These are phyloP conservation scores for Fusarium poae DNA, from an alignment of 2,329 filamentous ascomycete genomes.

Conservation along the genomic window DNA sequence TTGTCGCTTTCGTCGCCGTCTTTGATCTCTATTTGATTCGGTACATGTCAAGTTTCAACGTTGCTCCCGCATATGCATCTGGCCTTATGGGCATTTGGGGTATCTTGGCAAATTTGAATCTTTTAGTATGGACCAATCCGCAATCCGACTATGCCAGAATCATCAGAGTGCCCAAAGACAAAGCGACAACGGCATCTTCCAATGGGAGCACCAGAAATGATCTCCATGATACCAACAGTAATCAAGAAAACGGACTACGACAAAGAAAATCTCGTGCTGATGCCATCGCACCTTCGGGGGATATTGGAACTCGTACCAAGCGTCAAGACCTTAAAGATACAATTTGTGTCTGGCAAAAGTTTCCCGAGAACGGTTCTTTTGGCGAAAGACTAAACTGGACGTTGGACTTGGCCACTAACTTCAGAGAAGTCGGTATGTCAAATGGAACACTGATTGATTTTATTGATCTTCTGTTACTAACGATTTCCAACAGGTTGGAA, in stretches of 20 bases:
- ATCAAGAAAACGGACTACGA: conserved; percentile 28
- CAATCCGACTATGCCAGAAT: conserved; percentile 69
- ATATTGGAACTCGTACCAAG: conserved; percentile 1
- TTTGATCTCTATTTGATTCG: conserved; percentile 61
- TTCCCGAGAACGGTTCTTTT: conserved; percentile 64
- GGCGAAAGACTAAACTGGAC: conserved; percentile 67
- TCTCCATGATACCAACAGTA: background rate
- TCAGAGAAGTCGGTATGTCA: conserved; percentile 66
- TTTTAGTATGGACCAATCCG: conserved; percentile 67
- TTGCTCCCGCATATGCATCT: conserved; percentile 63
- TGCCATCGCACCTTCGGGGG: conserved; percentile 4
- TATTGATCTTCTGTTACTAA: conserved; percentile 1
- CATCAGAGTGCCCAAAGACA: conserved; percentile 51
- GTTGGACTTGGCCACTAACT: conserved; percentile 66
- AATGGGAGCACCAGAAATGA: background rate
- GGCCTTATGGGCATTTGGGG: conserved; percentile 66
- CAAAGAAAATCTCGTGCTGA: conserved; percentile 30
- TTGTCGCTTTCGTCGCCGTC: conserved; percentile 59
- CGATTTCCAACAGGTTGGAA: conserved; percentile 64
- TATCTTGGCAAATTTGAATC: conserved; percentile 61
- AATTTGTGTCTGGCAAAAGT: conserved; percentile 72
- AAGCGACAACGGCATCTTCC: background rate
- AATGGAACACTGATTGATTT: background rate
- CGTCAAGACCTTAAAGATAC: conserved; percentile 46
- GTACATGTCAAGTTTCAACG: conserved; percentile 63